Evolutionary conservation across 306 rosid genomes (phyloP).

Genomic region (Pueraria montana): DNA sequence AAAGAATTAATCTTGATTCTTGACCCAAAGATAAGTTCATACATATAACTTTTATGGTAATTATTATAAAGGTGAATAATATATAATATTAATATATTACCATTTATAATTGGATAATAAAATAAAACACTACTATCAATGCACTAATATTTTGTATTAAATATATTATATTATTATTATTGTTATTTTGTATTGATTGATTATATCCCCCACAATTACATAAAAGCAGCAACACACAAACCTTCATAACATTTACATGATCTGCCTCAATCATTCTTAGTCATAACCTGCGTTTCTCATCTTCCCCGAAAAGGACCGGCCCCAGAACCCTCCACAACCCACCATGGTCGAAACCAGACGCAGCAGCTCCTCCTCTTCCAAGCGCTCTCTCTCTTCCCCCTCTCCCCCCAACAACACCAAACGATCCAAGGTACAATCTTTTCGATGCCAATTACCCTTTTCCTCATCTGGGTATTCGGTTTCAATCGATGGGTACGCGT

Average conservation of each 20-base stretch:
- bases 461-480: constrained; percentile 38
- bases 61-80: background rate
- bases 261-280: constrained; percentile 33
- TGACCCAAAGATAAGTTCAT: too few species aligned
- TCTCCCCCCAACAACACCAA: constrained; percentile 72
- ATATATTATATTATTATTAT: background rate
- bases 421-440: constrained; percentile 78
- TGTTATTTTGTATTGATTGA: constrained; percentile 1
- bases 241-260: constrained; percentile 36
- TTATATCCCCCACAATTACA: background rate
- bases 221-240: constrained; percentile 39
- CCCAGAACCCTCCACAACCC: constrained; percentile 9
- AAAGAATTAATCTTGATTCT: too few species aligned
- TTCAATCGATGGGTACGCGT: constrained; percentile 23
- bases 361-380: constrained; percentile 83
- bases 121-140: background rate
- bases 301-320: background rate
- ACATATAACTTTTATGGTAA: too few species aligned
- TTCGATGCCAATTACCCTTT: background rate
- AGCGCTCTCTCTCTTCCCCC: constrained; percentile 79
- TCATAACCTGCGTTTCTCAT: constrained; percentile 17
- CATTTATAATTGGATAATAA: background rate
- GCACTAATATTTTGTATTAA: background rate
- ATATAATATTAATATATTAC: background rate
- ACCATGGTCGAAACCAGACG: constrained; percentile 97